phyloP scores from a whole-genome alignment of 208 protist genomes.

The Trypanosoma brucei region DNA sequence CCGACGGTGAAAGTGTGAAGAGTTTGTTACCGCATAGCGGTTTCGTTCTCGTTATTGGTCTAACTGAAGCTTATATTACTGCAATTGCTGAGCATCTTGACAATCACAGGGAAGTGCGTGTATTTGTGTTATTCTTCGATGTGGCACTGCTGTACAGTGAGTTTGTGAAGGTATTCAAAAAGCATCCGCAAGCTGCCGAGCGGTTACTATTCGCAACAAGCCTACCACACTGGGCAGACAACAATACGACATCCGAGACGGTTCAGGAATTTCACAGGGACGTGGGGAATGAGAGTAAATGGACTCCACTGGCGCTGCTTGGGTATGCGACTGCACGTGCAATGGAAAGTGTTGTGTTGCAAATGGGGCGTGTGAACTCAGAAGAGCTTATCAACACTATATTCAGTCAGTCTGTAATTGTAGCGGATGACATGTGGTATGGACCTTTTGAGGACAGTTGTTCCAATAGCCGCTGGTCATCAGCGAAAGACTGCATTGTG shows the following conservation, averaged over 20 bases:
- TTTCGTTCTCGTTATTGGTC: constrained; percentile 17
- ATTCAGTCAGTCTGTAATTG: constrained; percentile 19
- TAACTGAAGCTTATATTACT: constrained; percentile 10
- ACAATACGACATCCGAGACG: constrained; percentile 5
- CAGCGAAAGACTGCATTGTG: constrained; percentile 1
- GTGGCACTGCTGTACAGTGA: constrained; percentile 30
- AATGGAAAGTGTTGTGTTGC: constrained; percentile 12
- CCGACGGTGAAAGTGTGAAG: background rate
- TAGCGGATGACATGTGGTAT: constrained; percentile 24
- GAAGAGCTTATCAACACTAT: constrained; percentile 17
- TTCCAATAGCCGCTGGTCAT: background rate
- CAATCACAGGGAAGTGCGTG: constrained; percentile 7
- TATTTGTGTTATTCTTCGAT: constrained; percentile 33
- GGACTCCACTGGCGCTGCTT: constrained; percentile 12
- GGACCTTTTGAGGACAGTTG: constrained; percentile 21
- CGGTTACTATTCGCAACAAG: constrained; percentile 39
- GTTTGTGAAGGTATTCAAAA: constrained; percentile 22
- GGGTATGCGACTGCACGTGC: constrained; percentile 9
- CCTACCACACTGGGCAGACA: constrained; percentile 47
- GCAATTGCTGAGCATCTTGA: constrained; percentile 19
- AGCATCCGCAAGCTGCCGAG: background rate
- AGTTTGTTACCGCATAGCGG: background rate
- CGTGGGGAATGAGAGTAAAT: constrained; percentile 3
- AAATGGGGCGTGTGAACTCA: constrained; percentile 17
- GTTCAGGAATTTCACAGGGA: constrained; percentile 14